Evolutionary conservation across 108 stramenopile species (phyloP), one percentile per base, ranked within the genome.

Genomic region (Discostella pseudostelligera): DNA sequence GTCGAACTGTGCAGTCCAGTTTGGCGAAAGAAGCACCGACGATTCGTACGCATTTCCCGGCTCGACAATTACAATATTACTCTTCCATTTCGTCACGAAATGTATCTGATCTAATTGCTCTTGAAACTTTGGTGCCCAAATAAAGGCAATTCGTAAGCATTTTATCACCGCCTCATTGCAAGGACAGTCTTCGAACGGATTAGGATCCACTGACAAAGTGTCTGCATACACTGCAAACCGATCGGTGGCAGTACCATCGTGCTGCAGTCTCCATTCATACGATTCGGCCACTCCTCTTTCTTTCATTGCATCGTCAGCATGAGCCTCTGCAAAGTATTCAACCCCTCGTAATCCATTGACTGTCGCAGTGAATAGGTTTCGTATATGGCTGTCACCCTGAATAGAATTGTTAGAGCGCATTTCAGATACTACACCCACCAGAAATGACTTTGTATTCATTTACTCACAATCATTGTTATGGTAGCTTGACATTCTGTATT

Each of bases 301-400:
- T 32, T 75, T 75, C 3, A 7, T 26, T 1, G 22, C 65, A 37
- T 19, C 28, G 10, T 19, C 55, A 0, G 66, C 60, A 43, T 75
- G 74, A 5, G 66, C 60, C 49, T 75, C 74, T 14, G 55, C 60
- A 28, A 75, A 75, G 13, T 32, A 44, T 26, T 37, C n/a, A 0
- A 56, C 21, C 26, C 66, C 74, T 17, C 74, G 59, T 22, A 75
- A 28, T 13, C 74, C 74, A 62, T 65, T 50, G 14, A 75, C 61
- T 6, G 74, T 68, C 21, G 74, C 74, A 16, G 64, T 75, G 44
- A 67, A 75, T 8, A 75, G 53, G 49, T 75, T 75, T 39, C 74
- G 40, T 16, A 75, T 53, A 46, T 67, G 74, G 26, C 59, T 61
- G 44, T 75, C 74, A 0, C 74, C 74, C 29, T 54, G 48, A n/a